Evolutionary conservation across 345 rosid genomes (phyloP).

Genomic region (Lepidium didymum): DNA sequence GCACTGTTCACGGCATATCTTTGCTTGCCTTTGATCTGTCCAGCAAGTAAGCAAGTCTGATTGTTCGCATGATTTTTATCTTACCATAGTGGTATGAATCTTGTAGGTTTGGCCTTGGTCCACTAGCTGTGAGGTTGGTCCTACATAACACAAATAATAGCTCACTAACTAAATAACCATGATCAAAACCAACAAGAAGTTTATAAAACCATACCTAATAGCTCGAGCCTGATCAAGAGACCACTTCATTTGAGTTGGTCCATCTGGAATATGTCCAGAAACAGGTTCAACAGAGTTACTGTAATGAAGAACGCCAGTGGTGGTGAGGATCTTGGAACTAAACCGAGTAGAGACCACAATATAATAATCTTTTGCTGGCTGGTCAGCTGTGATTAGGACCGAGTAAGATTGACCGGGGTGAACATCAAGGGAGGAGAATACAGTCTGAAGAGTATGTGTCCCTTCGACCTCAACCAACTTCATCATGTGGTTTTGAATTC

Average conservation of each 20-base stretch:
- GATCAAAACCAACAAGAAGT: not conserved
- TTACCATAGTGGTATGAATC: conserved; percentile 87
- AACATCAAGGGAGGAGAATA: conserved; percentile 70
- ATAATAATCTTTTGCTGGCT: conserved; percentile 64
- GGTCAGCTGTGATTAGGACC: conserved; percentile 73
- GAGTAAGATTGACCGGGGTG: conserved; percentile 87
- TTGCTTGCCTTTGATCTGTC: conserved; percentile 65
- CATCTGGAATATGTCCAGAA: conserved; percentile 69
- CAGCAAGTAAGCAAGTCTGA: conserved; percentile 60
- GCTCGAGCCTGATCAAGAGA: conserved; percentile 78
- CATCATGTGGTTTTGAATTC: conserved; percentile 76
- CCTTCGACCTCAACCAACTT: conserved; percentile 86
- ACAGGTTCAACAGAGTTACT: conserved; percentile 52
- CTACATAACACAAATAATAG: conserved; percentile 28
- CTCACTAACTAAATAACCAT: not conserved
- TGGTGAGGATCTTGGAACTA: conserved; percentile 43
- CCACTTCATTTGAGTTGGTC: conserved; percentile 66
- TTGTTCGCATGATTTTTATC: conserved; percentile 49
- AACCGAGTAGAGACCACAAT: conserved; percentile 72
- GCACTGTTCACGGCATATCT: conserved; percentile 76
- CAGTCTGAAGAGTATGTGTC: conserved; percentile 64
- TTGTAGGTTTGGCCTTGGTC: conserved; percentile 94
- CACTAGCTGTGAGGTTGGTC: conserved; percentile 84
- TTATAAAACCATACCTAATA: conserved; percentile 38
- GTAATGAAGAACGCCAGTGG: conserved; percentile 63